Evolutionary conservation across 2,329 filamentous ascomycete species (phyloP).

Genomic region (Geosmithia flava): DNA sequence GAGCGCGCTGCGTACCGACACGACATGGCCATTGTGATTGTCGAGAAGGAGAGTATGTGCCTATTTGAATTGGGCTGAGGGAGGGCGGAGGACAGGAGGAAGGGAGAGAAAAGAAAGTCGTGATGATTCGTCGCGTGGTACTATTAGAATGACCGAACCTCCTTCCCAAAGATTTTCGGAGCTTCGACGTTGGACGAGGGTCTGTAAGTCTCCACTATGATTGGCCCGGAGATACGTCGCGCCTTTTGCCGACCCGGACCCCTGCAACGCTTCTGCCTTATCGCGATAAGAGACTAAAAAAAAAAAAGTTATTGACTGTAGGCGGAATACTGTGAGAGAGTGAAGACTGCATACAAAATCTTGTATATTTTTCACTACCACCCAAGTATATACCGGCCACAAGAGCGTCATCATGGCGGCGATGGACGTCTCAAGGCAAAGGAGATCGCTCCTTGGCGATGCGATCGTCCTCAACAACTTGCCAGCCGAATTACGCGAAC

Average conservation of each 20-base stretch:
- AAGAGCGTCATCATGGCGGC: conserved; percentile 35
- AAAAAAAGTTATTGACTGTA: conserved; percentile 10
- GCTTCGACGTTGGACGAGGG: conserved; percentile 11
- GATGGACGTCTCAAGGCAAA: conserved; percentile 42
- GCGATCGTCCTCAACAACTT: conserved; percentile 43
- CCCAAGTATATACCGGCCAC: conserved; percentile 1
- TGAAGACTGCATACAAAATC: conserved; percentile 1
- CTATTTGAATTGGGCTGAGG: conserved; percentile 11
- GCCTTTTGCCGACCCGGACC: conserved; percentile 4
- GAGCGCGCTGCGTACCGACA: conserved; percentile 52
- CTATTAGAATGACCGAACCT: conserved; percentile 1
- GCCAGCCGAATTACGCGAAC: conserved; percentile 56
- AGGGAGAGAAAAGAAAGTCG: conserved; percentile 3
- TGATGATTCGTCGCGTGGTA: conserved; percentile 9
- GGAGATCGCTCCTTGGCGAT: conserved; percentile 43
- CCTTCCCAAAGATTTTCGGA: conserved; percentile 28
- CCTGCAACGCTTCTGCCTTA: neutral
- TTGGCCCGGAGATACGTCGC: conserved; percentile 19
- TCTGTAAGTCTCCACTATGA: conserved; percentile 8
- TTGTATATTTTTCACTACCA: neutral
- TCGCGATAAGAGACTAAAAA: conserved; percentile 1
- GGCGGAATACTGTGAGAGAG: neutral
- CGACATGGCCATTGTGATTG: conserved; percentile 43
- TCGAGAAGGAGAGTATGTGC: conserved; percentile 5
- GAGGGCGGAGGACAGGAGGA: neutral